Percentiles rank a stretch among this genome's conserved stretches.
Evolutionary conservation across 2,329 filamentous ascomycete genomes (phyloP).

Genomic region (Cercospora citrullina): DNA sequence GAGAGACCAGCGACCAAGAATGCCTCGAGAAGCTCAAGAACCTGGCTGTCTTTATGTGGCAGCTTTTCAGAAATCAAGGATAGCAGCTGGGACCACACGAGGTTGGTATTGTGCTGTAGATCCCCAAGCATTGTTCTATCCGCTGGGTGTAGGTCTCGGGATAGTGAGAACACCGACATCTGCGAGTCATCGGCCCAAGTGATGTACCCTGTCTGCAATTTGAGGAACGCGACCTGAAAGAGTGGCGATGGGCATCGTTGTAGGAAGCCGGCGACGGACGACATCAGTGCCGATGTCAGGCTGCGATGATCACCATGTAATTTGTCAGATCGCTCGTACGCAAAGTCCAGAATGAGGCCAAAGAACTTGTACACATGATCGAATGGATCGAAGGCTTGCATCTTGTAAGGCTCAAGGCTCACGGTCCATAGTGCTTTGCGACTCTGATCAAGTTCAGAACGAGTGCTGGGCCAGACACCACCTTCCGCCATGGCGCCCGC

Average conservation of each 20-base stretch:
- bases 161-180: slow-evolving; percentile 21
- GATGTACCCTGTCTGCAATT: slow-evolving; percentile 62
- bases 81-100: slow-evolving; percentile 49
- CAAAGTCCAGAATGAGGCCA: slow-evolving; percentile 52
- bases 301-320: neutral
- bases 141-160: neutral
- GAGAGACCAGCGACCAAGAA: slow-evolving; percentile 56
- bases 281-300: neutral
- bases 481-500: slow-evolving; percentile 28
- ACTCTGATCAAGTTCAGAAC: slow-evolving; percentile 64
- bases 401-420: slow-evolving; percentile 39
- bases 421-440: slow-evolving; percentile 67
- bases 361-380: slow-evolving; percentile 65
- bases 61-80: slow-evolving; percentile 54
- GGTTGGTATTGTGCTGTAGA: neutral
- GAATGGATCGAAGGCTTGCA: slow-evolving; percentile 57
- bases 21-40: slow-evolving; percentile 56
- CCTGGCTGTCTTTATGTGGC: slow-evolving; percentile 57
- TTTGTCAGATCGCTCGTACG: neutral
- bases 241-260: slow-evolving; percentile 47
- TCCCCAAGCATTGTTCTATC: neutral
- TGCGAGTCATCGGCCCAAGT: slow-evolving; percentile 63
- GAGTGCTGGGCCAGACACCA: slow-evolving; percentile 56
- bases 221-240: slow-evolving; percentile 57
- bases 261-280: slow-evolving; percentile 34